Conservation (phyloP, 2,329 filamentous ascomycete species). For the Ophiocordyceps camponoti-floridani region DNA sequence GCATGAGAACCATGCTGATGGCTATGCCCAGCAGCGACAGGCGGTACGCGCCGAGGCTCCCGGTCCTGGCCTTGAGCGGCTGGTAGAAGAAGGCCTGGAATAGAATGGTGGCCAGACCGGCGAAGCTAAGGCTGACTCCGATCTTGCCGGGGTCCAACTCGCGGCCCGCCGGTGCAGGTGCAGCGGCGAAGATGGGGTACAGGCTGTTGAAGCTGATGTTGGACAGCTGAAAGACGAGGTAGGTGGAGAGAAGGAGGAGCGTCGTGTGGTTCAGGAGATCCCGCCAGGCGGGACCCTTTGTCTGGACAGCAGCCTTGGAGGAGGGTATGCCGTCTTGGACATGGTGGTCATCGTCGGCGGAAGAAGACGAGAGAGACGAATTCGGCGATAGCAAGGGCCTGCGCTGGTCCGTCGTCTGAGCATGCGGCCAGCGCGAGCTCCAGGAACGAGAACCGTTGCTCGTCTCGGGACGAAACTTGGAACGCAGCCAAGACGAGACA, state of each 20-base stretch:
- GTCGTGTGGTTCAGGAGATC: constrained; percentile 64
- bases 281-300: constrained; percentile 23
- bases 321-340: constrained; percentile 3
- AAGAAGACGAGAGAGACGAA: constrained; percentile 7
- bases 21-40: constrained; percentile 64
- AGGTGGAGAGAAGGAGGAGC: constrained; percentile 63
- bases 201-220: constrained; percentile 93
- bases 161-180: constrained; percentile 57
- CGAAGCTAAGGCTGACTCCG: constrained; percentile 68
- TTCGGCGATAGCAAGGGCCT: constrained; percentile 13
- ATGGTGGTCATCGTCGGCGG: constrained; percentile 1
- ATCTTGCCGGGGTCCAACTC: constrained; percentile 62
- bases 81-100: constrained; percentile 84
- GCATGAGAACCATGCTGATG: constrained; percentile 70
- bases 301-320: neutral
- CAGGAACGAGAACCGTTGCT: constrained; percentile 12
- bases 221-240: constrained; percentile 81
- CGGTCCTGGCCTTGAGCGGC: constrained; percentile 56
- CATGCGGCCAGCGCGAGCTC: constrained; percentile 20
- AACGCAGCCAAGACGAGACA: constrained; percentile 10
- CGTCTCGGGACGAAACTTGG: constrained; percentile 2
- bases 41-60: constrained; percentile 74
- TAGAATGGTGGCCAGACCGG: constrained; percentile 67
- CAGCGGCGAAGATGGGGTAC: constrained; percentile 82
- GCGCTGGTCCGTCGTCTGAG: constrained; percentile 2